Evolutionary conservation across 495 filamentous ascomycete species (phyloP), one percentile per base, ranked within the genome.

Genomic region (Cercophora sp.): DNA sequence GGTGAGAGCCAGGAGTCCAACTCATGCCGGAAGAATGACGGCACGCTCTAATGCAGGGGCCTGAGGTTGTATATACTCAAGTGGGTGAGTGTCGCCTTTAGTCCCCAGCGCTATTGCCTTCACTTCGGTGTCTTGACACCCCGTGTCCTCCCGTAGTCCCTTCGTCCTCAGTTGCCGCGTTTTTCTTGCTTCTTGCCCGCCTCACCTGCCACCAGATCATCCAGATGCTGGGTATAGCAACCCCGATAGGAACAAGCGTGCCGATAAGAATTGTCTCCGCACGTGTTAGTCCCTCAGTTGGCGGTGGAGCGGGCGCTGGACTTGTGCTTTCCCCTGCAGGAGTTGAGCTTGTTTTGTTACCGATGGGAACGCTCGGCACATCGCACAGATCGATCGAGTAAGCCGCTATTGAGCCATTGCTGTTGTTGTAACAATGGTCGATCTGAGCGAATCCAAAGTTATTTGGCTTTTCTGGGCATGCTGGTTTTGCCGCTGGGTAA

Each of bases 321-420:
- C 29, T 32, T 13, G 8, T 32, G 29, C 29, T 6, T 32, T 32
- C 29, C n/a, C n/a, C n/a, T n/a, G n/a, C n/a, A n/a, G n/a, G n/a
- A n/a, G n/a, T n/a, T n/a, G n/a, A n/a, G n/a, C n/a, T n/a, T n/a
- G n/a, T n/a, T n/a, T n/a, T n/a, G n/a, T n/a, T n/a, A n/a, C n/a
- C n/a, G 29, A 13, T 6, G 29, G 29, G 29, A 32, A 6, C 29
- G 29, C 29, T 42, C 15, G 15, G 19, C 11, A 20, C n/a, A 20
- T 42, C 39, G 39, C 39, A 42, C 6, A 42, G 39, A 20, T 42
- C 39, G 11, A 42, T 42, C 5, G 39, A 42, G 19, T 42, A 42
- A 2, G 39, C 39, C 15, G 39, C 39, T 6, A 42, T 42, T 42
- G 39, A 42, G 39, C 39, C 39, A 20, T 42, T 42, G 39, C 39